phyloP scores from a whole-genome alignment of 495 filamentous ascomycete genomes.

The Pyronema domesticum region DNA sequence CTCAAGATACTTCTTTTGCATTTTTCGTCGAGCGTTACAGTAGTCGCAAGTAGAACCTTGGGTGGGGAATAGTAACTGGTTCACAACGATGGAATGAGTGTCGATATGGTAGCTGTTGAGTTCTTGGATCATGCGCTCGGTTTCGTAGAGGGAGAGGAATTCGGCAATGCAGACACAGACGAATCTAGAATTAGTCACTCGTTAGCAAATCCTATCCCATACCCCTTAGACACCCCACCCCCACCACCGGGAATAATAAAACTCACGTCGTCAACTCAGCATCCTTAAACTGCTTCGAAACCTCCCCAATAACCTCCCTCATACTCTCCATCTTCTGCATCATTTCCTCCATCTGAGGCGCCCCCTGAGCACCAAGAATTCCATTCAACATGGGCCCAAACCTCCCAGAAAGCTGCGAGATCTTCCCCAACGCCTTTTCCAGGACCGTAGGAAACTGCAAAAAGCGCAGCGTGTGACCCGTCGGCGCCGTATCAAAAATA shows the following conservation, averaged over 20 bases:
- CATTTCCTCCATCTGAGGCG: conserved; percentile 73
- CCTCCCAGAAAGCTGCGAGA: conserved; percentile 81
- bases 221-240: no score
- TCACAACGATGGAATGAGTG: conserved; percentile 93
- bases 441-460: conserved; percentile 96
- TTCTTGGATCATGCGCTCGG: conserved; percentile 98
- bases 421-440: conserved; percentile 92
- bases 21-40: conserved; percentile 84
- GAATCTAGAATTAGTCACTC: conserved; percentile 33
- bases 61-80: conserved; percentile 89
- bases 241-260: background rate
- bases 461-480: conserved; percentile 97
- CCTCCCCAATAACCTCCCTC: conserved; percentile 80
- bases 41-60: conserved; percentile 76
- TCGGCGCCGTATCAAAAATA: conserved; percentile 97
- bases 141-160: conserved; percentile 94
- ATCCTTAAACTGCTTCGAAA: conserved; percentile 96
- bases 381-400: conserved; percentile 94
- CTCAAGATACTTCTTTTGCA: conserved; percentile 99
- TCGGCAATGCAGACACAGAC: conserved; percentile 98
- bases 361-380: conserved; percentile 60
- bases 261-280: conserved; percentile 64
- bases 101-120: conserved; percentile 85
- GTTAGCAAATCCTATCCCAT: background rate
- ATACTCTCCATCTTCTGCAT: conserved; percentile 86